phyloP scores from a whole-genome alignment of 176 grass and related monocot genomes.

The Oryza officinalis region DNA sequence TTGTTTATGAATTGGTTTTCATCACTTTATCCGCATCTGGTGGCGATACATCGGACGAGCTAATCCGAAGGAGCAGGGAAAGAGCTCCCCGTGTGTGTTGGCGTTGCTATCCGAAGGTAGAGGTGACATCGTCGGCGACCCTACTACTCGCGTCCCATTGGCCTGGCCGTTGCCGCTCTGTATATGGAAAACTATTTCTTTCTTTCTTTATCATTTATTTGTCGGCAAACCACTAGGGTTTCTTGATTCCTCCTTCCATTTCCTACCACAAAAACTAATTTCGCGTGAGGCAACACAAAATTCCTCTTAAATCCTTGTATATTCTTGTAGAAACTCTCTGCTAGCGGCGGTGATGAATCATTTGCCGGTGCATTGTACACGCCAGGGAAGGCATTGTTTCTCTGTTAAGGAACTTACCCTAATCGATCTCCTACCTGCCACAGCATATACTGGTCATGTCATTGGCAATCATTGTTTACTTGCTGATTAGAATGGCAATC shows the following conservation, averaged over 20 bases:
- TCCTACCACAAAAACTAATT: no score
- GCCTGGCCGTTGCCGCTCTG: slow-evolving; percentile 10
- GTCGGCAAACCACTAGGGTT: background rate
- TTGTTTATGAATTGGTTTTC: slow-evolving; percentile 28
- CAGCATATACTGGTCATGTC: slow-evolving; percentile 3
- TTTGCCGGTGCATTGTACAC: background rate
- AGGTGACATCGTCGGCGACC: background rate
- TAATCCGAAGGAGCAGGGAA: slow-evolving; percentile 49
- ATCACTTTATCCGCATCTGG: slow-evolving; percentile 16
- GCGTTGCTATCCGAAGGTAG: slow-evolving; percentile 27
- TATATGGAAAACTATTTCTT: background rate
- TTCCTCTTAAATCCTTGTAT: background rate
- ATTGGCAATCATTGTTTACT: slow-evolving; percentile 31
- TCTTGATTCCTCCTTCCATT: background rate
- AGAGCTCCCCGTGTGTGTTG: background rate
- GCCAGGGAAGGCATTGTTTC: no score
- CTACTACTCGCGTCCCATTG: slow-evolving; percentile 25
- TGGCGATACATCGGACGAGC: slow-evolving; percentile 32
- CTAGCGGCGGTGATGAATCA: background rate
- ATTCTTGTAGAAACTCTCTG: no score
- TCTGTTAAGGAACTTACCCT: background rate
- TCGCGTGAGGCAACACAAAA: background rate
- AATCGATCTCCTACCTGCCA: background rate
- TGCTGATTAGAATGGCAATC: background rate
- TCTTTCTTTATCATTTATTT: background rate